Evolutionary conservation across 2,329 filamentous ascomycete species (phyloP).

Genomic region (Boeremia lycopersici): DNA sequence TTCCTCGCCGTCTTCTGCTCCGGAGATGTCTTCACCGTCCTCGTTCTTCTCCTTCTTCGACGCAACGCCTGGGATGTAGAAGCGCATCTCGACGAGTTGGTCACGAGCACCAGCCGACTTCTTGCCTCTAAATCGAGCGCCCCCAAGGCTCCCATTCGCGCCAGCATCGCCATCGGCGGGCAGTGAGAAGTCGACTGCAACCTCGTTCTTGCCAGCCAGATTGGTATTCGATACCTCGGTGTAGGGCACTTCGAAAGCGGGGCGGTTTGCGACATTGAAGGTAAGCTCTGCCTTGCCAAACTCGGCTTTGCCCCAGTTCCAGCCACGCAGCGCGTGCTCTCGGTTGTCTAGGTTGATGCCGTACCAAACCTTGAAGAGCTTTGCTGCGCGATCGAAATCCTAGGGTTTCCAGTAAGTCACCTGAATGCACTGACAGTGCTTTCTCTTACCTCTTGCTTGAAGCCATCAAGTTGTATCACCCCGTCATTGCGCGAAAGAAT

Average conservation of each 20-base stretch:
- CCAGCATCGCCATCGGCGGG: constrained; percentile 74
- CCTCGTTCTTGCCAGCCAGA: constrained; percentile 94
- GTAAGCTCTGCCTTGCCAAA: constrained; percentile 93
- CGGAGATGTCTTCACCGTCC: constrained; percentile 66
- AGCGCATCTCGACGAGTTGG: constrained; percentile 97
- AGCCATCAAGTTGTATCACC: constrained; percentile 92
- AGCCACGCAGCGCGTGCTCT: constrained; percentile 92
- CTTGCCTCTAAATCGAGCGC: constrained; percentile 77
- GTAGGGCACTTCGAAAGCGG: constrained; percentile 96
- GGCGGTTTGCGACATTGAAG: constrained; percentile 96
- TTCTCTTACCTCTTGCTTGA: constrained; percentile 75
- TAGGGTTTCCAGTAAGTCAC: constrained; percentile 44
- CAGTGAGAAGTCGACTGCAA: constrained; percentile 90
- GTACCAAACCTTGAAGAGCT: constrained; percentile 98
- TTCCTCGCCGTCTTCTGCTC: constrained; percentile 71
- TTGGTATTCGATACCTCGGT: constrained; percentile 98
- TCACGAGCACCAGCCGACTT: constrained; percentile 89
- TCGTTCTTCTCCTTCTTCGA: constrained; percentile 73
- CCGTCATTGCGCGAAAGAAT: constrained; percentile 83
- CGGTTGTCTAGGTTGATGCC: constrained; percentile 89
- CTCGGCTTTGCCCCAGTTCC: constrained; percentile 99
- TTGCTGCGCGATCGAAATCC: constrained; percentile 88
- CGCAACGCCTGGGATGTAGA: constrained; percentile 91
- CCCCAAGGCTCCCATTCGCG: constrained; percentile 74
- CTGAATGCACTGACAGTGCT: background rate